Evolutionary conservation across 169 alveolate genomes (phyloP), one percentile per base, ranked within the genome.

Genomic region (Theileria annulata): DNA sequence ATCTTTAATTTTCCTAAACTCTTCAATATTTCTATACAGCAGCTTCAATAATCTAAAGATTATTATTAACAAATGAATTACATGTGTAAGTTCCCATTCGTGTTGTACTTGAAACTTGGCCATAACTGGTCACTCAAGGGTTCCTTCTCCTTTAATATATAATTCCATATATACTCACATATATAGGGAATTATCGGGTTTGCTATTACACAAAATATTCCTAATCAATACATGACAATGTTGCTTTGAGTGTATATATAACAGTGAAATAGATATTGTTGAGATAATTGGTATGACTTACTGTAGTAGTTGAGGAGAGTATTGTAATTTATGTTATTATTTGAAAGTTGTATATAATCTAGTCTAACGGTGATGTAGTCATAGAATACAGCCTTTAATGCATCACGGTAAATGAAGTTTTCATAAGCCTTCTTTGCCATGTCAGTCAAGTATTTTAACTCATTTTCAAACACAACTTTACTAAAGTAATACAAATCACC

Each of bases 141-240:
- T 2, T 66, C 76, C 47, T 85, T 86, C 79, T 91, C 79, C 48
- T 90, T 88, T 58, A 95, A 87, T 30, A 95, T 80, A 69, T 75
- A 71, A 10, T 92, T 79, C 98, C 98, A 95, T 30, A 95, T 90
- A 74, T 95, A 93, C 76, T 95, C 98, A 70, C 96, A 92, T 31
- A 92, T 92, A 80, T 95, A 98, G 17, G 98, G 98, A 2, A 95
- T 90, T 25, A 95, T 90, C 28, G 98, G 98, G 17, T 91, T 67
- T 25, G 96, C 90, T 5, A 93, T 91, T 1, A 85, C 60, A 66
- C 94, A 85, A 42, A 92, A 94, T 3, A 93, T 86, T 82, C 95
- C 97, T 71, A 86, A 31, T 6, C 27, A 3, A 63, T 19, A 64
- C 12, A 23, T 21, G 12, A 56, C 12, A 21, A 56, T 19, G 9